A percentile compares a stretch with the other conserved stretches of the same genome.
Conservation (phyloP, 805 yeast genomes). For the Ogataea pini region DNA sequence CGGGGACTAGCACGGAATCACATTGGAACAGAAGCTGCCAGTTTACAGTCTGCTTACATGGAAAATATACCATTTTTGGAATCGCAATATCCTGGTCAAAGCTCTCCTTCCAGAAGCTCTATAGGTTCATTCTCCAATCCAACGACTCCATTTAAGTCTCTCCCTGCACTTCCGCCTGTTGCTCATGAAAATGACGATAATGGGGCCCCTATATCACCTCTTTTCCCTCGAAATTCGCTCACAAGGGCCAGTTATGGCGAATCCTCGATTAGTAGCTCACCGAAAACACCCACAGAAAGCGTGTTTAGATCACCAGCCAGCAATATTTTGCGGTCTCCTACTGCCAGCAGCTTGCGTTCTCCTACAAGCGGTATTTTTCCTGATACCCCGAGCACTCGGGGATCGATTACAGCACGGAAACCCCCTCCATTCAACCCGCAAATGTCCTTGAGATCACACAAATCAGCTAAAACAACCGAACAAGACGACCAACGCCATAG, state of each 20-base stretch:
- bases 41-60: constrained; percentile 21
- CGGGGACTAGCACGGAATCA: background rate
- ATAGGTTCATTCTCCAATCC: background rate
- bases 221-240: background rate
- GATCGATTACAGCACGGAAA: constrained; percentile 1
- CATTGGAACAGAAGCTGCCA: background rate
- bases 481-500: background rate
- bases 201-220: background rate
- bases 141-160: background rate
- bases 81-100: constrained; percentile 12
- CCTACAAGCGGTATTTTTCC: constrained; percentile 9
- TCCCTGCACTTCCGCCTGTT: background rate
- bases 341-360: background rate
- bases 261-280: background rate
- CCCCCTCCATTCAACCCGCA: constrained; percentile 10
- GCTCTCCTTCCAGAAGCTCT: constrained; percentile 7
- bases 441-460: constrained; percentile 10
- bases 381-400: constrained; percentile 3
- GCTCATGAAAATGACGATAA: background rate
- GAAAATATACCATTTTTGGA: constrained; percentile 19
- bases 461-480: background rate
- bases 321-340: background rate
- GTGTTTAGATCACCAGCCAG: constrained; percentile 1
- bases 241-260: background rate
- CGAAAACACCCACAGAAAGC: constrained; percentile 2